Base-by-base conservation (phyloP, 2,329 filamentous ascomycete genomes). In the Alternaria postmessia region DNA sequence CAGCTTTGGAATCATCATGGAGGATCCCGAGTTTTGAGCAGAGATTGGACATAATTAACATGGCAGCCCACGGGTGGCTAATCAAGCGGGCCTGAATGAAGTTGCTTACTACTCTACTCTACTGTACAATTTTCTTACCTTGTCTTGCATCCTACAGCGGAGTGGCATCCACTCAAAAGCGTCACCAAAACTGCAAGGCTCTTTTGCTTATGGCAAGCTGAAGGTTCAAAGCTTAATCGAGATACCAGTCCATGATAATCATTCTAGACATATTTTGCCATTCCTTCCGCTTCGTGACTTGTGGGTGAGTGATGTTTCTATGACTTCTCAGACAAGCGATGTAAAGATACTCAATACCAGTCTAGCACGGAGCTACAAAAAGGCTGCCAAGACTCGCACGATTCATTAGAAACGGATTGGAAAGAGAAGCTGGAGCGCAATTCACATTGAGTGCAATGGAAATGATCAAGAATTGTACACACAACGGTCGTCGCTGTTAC, bases 101-200 rank as follows among this genome's bases (percentile, higher is more conserved):
- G 26, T 42, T 56, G 43, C 44, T 32, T 51, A 49, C 39, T 56
- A 56, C 54, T 51, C 34, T 56, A 56, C 36, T 56, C 44, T 51
- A 42, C 34, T 48, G 46, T 47, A 26, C 16, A 41, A 14, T 18
- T 51, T 18, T 0, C 16, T 24, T 24, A 16, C 7, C 1, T 4
- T 49, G 32, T 36, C 20, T 26, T 49, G 46, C 32, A 49, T 18
- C 18, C 26, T 49, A 49, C 34, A 20, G 30, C 2, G 7, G 46
- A 26, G 30, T 20, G 30, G 20, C 8, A 49, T 18, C 39, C 20
- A 42, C 20, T 16, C 20, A 14, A 24, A 42, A 42, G 20, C 12
- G 39, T 42, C 20, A 16, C 20, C 46, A 38, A 38, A 48, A 49
- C 18, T 38, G 20, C 14, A 20, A 22, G 46, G 3, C 32, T 49